Percentiles rank a stretch among this genome's conserved stretches.
Evolutionary conservation across 768 basidiomycete species (phyloP).

Genomic region (Serendipita sp.): DNA sequence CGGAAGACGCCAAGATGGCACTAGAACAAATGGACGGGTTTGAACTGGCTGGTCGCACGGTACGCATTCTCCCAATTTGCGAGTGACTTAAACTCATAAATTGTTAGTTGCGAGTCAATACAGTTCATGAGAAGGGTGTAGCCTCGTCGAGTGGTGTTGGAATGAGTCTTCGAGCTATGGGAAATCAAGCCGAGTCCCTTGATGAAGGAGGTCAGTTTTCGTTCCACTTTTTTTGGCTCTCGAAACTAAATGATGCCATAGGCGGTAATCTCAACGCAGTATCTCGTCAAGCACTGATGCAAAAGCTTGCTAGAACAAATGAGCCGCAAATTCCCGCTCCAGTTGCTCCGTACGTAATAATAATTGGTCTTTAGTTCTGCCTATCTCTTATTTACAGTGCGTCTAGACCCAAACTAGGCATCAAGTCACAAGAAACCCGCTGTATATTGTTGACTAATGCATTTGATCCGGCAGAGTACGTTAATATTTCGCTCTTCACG

Average conservation of each 20-base stretch:
- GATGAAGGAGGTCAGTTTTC: constrained; percentile 71
- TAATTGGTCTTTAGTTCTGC: not conserved
- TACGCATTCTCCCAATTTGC: constrained; percentile 23
- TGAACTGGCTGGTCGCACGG: constrained; percentile 87
- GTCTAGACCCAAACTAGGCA: not conserved
- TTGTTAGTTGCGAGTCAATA: constrained; percentile 67
- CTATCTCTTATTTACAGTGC: not conserved
- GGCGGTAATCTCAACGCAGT: constrained; percentile 97
- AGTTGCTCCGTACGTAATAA: not conserved
- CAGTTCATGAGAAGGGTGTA: constrained; percentile 81
- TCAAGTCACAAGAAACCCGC: constrained; percentile 32
- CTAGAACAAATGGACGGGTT: constrained; percentile 99
- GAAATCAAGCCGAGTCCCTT: constrained; percentile 48
- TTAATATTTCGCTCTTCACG: constrained; percentile 12
- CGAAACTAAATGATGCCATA: constrained; percentile 20
- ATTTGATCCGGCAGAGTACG: constrained; percentile 95
- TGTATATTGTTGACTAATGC: constrained; percentile 86
- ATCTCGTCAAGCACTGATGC: constrained; percentile 98
- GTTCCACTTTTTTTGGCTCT: not conserved
- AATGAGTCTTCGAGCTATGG: constrained; percentile 5
- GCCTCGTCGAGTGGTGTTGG: constrained; percentile 37
- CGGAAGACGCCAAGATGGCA: constrained; percentile 93
- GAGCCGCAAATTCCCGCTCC: not conserved
- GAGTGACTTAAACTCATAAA: constrained; percentile 7
- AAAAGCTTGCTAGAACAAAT: constrained; percentile 95